Conservation (phyloP, 2,329 filamentous ascomycete genomes). For the Colletotrichum liaoningense region DNA sequence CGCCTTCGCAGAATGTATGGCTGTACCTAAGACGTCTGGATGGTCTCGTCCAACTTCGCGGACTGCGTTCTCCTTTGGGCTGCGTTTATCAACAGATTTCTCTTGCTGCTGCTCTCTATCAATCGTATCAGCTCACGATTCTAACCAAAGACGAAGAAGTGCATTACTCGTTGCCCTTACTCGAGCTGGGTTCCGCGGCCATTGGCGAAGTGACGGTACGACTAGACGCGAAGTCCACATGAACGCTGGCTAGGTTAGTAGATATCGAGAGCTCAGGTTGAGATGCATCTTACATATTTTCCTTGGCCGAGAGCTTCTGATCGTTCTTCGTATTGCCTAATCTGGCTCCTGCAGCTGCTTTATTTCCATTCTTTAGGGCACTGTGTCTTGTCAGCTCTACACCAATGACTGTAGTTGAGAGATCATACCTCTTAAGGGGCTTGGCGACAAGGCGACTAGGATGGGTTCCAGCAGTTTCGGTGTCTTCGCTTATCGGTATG, state of each 20-base stretch:
- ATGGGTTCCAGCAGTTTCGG: neutral
- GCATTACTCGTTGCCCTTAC: neutral
- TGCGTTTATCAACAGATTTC: neutral
- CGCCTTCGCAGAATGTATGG: neutral
- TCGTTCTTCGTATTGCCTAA: neutral
- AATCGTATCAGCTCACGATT: neutral
- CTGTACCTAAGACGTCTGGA: neutral
- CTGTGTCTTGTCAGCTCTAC: neutral
- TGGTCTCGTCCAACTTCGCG: neutral
- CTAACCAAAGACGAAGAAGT: neutral
- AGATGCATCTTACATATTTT: neutral
- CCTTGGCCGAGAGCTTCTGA: no score
- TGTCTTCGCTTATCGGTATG: neutral
- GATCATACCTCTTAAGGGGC: conserved; percentile 10
- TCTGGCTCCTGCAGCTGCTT: neutral
- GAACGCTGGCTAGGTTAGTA: neutral
- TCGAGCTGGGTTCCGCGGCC: conserved; percentile 2
- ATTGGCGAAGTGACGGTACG: conserved; percentile 9
- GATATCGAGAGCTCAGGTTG: neutral
- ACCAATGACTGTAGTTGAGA: neutral
- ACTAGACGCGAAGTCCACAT: neutral
- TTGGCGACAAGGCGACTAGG: neutral
- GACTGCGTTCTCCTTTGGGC: neutral
- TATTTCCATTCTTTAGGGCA: conserved; percentile 14
- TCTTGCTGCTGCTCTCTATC: neutral